phyloP scores from a whole-genome alignment of 805 yeast species.

The Metschnikowia similis region DNA sequence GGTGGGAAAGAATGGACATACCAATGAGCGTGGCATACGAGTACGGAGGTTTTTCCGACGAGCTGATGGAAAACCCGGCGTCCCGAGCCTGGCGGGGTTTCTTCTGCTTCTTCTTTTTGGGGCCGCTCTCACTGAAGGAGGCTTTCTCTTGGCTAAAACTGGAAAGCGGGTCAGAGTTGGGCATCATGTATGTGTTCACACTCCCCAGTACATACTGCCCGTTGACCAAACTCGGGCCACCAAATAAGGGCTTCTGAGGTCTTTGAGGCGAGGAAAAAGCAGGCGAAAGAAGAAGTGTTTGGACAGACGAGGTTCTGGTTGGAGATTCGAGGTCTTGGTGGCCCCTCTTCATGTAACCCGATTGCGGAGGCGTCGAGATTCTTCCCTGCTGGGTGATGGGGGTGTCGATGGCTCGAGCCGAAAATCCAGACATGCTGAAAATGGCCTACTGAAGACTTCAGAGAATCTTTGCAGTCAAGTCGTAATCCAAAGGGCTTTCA shows the following conservation, averaged over 20 bases:
- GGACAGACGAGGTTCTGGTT: conserved; percentile 7
- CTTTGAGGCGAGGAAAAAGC: conserved; percentile 51
- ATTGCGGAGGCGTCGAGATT: conserved; percentile 38
- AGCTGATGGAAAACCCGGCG: conserved; percentile 41
- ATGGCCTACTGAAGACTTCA: background rate
- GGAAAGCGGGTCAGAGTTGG: conserved; percentile 5
- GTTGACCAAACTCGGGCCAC: background rate
- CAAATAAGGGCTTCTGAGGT: conserved; percentile 12
- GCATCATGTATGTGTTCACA: conserved; percentile 7
- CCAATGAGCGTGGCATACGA: conserved; percentile 93
- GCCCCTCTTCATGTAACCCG: conserved; percentile 17
- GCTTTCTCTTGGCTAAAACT: background rate
- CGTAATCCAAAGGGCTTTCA: background rate
- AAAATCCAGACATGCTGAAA: conserved; percentile 4
- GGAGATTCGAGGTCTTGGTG: conserved; percentile 19
- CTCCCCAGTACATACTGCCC: conserved; percentile 10
- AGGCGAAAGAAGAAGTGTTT: conserved; percentile 31
- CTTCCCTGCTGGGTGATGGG: conserved; percentile 22
- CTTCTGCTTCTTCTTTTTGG: conserved; percentile 25
- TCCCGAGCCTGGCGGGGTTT: conserved; percentile 27
- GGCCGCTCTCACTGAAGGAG: background rate
- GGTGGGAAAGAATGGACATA: conserved; percentile 84
- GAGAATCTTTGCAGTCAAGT: background rate
- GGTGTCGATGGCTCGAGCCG: conserved; percentile 17
- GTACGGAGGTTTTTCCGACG: conserved; percentile 80